Evolutionary conservation across 352 stramenopile genomes (phyloP).

Genomic region (Globisporangium uncinulatum): DNA sequence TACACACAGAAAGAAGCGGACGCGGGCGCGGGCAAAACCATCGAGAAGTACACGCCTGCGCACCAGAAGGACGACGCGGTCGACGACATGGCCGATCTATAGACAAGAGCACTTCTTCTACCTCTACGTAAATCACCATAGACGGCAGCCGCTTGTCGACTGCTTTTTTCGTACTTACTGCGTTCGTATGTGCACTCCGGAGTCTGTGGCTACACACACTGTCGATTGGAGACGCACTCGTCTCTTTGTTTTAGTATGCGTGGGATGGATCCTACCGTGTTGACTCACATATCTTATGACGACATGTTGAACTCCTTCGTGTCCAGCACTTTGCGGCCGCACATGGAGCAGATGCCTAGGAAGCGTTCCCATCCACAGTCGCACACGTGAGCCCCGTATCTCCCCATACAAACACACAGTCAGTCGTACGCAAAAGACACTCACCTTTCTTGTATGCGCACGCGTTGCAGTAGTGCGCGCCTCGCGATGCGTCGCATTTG

Average conservation of each 20-base stretch:
- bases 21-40: slow-evolving; percentile 55
- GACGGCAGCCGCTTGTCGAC: not conserved
- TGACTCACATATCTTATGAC: slow-evolving; percentile 1
- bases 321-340: slow-evolving; percentile 51
- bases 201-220: too few species aligned
- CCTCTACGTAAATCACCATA: not conserved
- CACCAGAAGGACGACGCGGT: slow-evolving; percentile 40
- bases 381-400: too few species aligned
- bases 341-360: slow-evolving; percentile 62
- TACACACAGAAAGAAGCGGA: slow-evolving; percentile 86
- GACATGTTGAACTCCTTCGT: slow-evolving; percentile 71
- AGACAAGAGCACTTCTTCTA: slow-evolving; percentile 11
- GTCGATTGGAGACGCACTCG: too few species aligned
- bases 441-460: slow-evolving; percentile 78
- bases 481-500: slow-evolving; percentile 47
- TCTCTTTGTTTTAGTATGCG: not conserved
- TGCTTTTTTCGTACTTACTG: too few species aligned
- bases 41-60: slow-evolving; percentile 67
- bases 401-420: not conserved
- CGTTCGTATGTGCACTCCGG: too few species aligned
- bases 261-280: not conserved
- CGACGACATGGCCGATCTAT: slow-evolving; percentile 61
- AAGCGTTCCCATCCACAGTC: not conserved
- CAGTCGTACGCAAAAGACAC: not conserved
- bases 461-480: slow-evolving; percentile 66